Percentiles rank a stretch among this genome's conserved stretches.
phyloP scores from a whole-genome alignment of 352 stramenopile genomes.

The Lagenidium sp. region DNA sequence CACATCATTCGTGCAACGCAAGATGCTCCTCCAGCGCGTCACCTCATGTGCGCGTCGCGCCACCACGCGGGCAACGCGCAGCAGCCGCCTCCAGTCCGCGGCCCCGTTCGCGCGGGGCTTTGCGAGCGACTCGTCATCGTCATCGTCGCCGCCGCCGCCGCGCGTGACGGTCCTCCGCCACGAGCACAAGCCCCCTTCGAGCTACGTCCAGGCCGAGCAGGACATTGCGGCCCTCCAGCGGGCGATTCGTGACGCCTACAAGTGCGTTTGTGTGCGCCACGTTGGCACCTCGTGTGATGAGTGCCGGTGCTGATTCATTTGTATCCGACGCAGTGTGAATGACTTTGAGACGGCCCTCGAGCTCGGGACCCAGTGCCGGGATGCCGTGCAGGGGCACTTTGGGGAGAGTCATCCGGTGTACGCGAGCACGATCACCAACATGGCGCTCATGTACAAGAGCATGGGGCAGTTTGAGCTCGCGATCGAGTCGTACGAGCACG shows the following conservation, averaged over 20 bases:
- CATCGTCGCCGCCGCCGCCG: conserved; percentile 10
- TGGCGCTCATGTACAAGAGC: conserved; percentile 86
- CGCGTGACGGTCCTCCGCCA: conserved; percentile 54
- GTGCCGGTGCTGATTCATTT: neutral
- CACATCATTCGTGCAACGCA: no score
- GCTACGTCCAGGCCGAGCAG: conserved; percentile 64
- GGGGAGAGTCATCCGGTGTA: conserved; percentile 73
- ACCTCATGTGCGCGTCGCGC: no score
- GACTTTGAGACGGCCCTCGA: conserved; percentile 62
- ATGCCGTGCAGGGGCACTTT: conserved; percentile 65
- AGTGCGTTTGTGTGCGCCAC: conserved; percentile 32
- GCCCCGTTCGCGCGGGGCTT: conserved; percentile 4
- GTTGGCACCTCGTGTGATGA: neutral
- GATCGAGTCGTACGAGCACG: conserved; percentile 74
- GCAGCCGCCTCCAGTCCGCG: no score
- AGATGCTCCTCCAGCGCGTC: no score
- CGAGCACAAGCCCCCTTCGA: conserved; percentile 43
- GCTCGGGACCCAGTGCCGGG: conserved; percentile 53
- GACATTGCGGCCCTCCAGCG: conserved; percentile 76
- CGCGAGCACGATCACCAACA: conserved; percentile 80
- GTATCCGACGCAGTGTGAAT: conserved; percentile 38
- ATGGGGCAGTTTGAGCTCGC: conserved; percentile 63
- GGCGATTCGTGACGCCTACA: conserved; percentile 77
- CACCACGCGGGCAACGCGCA: no score
- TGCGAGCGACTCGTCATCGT: conserved; percentile 6